Conservation (phyloP, 179 eudicot genomes). For the Pouteria campechiana region DNA sequence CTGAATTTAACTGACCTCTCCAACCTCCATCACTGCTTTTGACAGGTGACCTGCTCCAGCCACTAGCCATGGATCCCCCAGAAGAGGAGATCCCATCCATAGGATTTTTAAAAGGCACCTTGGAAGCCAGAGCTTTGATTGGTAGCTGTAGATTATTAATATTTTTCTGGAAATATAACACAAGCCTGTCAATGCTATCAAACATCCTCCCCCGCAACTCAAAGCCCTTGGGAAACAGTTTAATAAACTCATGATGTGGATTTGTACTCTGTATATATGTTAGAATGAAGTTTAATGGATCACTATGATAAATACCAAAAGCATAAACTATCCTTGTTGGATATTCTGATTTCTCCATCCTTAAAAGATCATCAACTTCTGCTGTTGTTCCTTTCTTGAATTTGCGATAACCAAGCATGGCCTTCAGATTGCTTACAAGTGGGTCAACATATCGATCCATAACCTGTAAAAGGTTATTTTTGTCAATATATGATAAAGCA, state of each 20-base stretch:
- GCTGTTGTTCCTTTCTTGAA: constrained; percentile 78
- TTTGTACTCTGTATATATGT: constrained; percentile 77
- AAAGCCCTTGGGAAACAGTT: constrained; percentile 86
- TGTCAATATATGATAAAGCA: too few species aligned
- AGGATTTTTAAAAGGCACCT: constrained; percentile 93
- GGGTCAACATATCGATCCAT: constrained; percentile 98
- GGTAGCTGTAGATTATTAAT: constrained; percentile 82
- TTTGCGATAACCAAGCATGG: constrained; percentile 83
- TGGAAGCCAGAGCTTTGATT: constrained; percentile 83
- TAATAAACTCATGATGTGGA: constrained; percentile 94
- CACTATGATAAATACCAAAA: constrained; percentile 94
- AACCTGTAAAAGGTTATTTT: too few species aligned
- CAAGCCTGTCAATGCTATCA: constrained; percentile 76
- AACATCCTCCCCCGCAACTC: constrained; percentile 86
- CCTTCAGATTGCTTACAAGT: constrained; percentile 66
- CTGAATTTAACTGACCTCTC: constrained; percentile 47
- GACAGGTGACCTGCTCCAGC: constrained; percentile 54
- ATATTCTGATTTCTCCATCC: constrained; percentile 49
- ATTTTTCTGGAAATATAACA: constrained; percentile 82
- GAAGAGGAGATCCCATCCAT: constrained; percentile 58
- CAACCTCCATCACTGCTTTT: constrained; percentile 48
- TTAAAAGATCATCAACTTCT: constrained; percentile 82
- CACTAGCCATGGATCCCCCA: too few species aligned
- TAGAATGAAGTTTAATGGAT: constrained; percentile 87
- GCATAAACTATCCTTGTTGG: constrained; percentile 78